Base-by-base conservation (phyloP, 2,329 filamentous ascomycete species). In the Teratosphaeria destructans region DNA sequence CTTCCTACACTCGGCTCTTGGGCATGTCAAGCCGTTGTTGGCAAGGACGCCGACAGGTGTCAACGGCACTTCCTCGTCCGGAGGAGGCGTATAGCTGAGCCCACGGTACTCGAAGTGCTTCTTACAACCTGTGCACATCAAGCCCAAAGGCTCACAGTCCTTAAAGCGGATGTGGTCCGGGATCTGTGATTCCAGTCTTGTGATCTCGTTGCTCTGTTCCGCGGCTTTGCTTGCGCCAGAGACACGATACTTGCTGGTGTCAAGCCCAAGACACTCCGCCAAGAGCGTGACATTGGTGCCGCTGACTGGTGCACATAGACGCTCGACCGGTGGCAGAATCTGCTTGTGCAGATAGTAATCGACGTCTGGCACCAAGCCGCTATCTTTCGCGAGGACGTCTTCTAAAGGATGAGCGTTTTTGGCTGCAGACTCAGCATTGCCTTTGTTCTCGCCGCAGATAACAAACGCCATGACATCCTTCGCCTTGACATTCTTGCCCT, bases 281-380 rank as follows among this genome's bases (percentile, higher is more conserved):
- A 99, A 82, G 64, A 92, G 86, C 1, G 90, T 85, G 7, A 93
- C 88, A 63, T 96, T 95, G 1, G 94, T 99, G 61, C 94, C 94
- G 14, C 85, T 84, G 68, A 99, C 96, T 61, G 95, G 96, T 62
- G 93, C 94, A 72, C 94, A 99, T 26, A 99, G 85, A 81, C 94
- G 90, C 77, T 99, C 94, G 29, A 99, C 94, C 0, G 94, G 94
- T 11, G 94, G 94, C 76, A 99, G 90, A 61, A 99, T 96, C 75
- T 99, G 94, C 79, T 99, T 99, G 78, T 90, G 88, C 47, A 99
- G 84, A 74, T 99, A 99, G 83, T 92, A 97, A 71, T 99, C 94
- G n/a, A 96, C 83, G 70, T 99, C 94, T 2, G 92, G 90, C 60
- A 87, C 82, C 6, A 99, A 81, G 1, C 79, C 86, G 1, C 87